These are phyloP conservation scores for Pseudogymnoascus sp. DNA, from an alignment of 2,329 filamentous ascomycete species.

Conservation along the genomic window DNA sequence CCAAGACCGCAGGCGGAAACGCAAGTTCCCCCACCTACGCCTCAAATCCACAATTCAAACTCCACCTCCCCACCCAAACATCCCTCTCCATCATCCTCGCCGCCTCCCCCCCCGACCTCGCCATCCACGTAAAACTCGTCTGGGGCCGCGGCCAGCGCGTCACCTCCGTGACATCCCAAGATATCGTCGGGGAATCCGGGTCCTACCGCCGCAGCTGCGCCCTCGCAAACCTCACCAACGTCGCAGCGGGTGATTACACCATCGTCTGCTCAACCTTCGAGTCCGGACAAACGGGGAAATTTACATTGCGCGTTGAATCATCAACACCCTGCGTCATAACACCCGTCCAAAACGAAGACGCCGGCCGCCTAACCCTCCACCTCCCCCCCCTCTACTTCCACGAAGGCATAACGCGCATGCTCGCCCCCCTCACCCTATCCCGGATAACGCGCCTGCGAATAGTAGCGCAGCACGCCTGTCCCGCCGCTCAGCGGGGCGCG, in stretches of 20 bases:
- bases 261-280: slow-evolving; percentile 90
- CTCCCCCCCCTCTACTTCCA: slow-evolving; percentile 49
- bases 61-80: slow-evolving; percentile 51
- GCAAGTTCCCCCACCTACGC: slow-evolving; percentile 69
- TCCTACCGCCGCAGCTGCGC: slow-evolving; percentile 81
- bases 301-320: slow-evolving; percentile 68
- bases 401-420: slow-evolving; percentile 44
- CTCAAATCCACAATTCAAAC: slow-evolving; percentile 79
- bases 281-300: slow-evolving; percentile 66
- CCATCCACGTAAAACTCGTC: slow-evolving; percentile 78
- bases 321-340: slow-evolving; percentile 49
- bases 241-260: slow-evolving; percentile 74
- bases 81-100: slow-evolving; percentile 70
- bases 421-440: slow-evolving; percentile 25
- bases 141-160: slow-evolving; percentile 71
- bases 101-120: slow-evolving; percentile 58
- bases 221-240: slow-evolving; percentile 51
- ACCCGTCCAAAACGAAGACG: slow-evolving; percentile 64
- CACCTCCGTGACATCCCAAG: slow-evolving; percentile 61
- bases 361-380: slow-evolving; percentile 62
- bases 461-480: slow-evolving; percentile 28
- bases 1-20: slow-evolving; percentile 77
- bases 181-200: slow-evolving; percentile 77
- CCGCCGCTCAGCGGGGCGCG: slow-evolving; percentile 26
- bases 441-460: slow-evolving; percentile 23